These are phyloP conservation scores for Tulasnella sp. DNA, from an alignment of 768 basidiomycete genomes.

Conservation along the genomic window DNA sequence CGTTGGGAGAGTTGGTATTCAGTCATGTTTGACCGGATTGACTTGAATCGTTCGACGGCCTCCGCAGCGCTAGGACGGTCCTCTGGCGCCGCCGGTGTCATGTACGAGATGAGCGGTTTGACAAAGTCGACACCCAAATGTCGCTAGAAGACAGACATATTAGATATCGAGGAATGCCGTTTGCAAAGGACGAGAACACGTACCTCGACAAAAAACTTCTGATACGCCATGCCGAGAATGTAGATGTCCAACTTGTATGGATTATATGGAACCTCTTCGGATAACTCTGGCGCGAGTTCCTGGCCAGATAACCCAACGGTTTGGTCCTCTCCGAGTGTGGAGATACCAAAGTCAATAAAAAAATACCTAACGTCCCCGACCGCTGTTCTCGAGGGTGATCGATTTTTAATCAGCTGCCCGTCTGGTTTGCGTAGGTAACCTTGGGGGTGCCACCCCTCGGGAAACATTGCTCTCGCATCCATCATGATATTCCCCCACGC, in stretches of 20 bases:
- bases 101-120: conserved; percentile 1
- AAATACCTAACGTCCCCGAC: conserved; percentile 4
- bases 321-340: conserved; percentile 1
- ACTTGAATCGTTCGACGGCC: neutral
- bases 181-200: neutral
- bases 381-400: neutral
- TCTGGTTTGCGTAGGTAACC: neutral
- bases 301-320: conserved; percentile 5
- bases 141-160: too few relatives aligned
- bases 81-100: neutral
- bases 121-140: neutral
- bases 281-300: conserved; percentile 11
- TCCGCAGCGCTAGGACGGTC: conserved; percentile 4
- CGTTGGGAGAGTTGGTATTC: neutral
- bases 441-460: conserved; percentile 6
- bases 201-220: neutral
- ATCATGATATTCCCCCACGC: conserved; percentile 15
- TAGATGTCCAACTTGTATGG: conserved; percentile 15
- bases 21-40: neutral
- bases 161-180: neutral
- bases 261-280: neutral
- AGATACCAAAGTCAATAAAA: conserved; percentile 14
- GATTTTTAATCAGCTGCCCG: neutral
- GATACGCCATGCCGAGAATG: conserved; percentile 9
- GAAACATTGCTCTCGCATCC: conserved; percentile 7